Conservation (phyloP, 1,139 yeast species). For the Meyerozyma smithsonii region DNA sequence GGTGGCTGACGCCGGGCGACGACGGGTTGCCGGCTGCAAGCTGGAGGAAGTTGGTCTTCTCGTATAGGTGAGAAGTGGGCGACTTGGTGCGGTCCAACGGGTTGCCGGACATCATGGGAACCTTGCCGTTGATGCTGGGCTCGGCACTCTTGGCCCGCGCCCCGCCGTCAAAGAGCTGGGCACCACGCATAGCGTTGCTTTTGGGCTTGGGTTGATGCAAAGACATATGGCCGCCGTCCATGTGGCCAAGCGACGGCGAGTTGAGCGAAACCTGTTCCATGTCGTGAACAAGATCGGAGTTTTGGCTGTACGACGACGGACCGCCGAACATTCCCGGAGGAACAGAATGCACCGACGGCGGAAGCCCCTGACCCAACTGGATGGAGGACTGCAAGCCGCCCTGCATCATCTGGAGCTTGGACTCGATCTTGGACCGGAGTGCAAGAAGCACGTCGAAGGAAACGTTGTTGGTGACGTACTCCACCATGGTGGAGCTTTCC, state of each 20-base stretch:
- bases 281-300: conserved; percentile 11
- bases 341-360: conserved; percentile 3
- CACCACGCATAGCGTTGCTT: conserved; percentile 5
- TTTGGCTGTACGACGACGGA: conserved; percentile 11
- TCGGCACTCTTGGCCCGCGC: conserved; percentile 40
- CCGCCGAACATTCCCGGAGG: conserved; percentile 1
- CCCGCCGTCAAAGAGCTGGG: conserved; percentile 5
- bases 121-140: conserved; percentile 12
- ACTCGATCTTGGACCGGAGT: conserved; percentile 25
- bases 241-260: neutral
- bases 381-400: conserved; percentile 1
- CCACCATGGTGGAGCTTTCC: conserved; percentile 57
- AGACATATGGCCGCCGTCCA: conserved; percentile 6
- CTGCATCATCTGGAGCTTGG: conserved; percentile 1
- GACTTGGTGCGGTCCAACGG: conserved; percentile 33
- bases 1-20: conserved; percentile 22
- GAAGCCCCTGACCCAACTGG: neutral
- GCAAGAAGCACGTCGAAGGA: conserved; percentile 45
- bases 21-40: conserved; percentile 35
- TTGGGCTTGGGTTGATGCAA: conserved; percentile 8
- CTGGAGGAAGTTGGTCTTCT: conserved; percentile 42
- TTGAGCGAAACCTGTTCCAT: conserved; percentile 27
- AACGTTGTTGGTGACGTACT: conserved; percentile 48
- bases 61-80: conserved; percentile 43
- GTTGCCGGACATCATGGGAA: conserved; percentile 3